Base-by-base conservation (phyloP, 257 asterid species). In the Schizonepeta tenuifolia region DNA sequence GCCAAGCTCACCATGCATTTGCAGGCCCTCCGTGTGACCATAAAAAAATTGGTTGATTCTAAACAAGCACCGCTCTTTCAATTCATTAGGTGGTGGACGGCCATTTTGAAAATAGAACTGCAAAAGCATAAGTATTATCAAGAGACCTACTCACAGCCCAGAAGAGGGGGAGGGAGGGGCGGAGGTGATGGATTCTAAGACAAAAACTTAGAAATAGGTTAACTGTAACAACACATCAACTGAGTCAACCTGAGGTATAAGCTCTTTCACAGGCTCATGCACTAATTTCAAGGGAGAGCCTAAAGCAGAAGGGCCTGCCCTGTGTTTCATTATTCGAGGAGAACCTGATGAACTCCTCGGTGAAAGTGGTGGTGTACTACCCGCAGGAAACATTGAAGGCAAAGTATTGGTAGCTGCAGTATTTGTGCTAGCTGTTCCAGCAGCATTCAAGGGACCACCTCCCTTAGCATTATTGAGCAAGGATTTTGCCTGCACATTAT, bases 331-430 rank as follows among this genome's bases (percentile, higher is more conserved):
- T 67, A 84, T 80, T 79, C 99, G 89, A 80, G 99, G 99, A 43
- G 99, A 95, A 64, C 98, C 98, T 38, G 96, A 79, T 36, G 98
- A 95, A 75, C 97, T 92, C 83, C 99, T 92, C 15, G 99, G 99
- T 56, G 99, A 95, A 83, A 92, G 99, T 68, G 99, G 99, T 10
- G 99, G 99, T 9, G 99, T 88, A 83, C 99, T 95, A 50, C 99
- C 97, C 66, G 97, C 96, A 68, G 98, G 92, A 80, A 95, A 95
- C 96, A 92, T 92, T 53, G 99, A 95, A 73, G 99, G 98, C 84
- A 92, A 72, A 17, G 96, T 80, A 81, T 87, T 95, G 82, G 80
- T 83, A 74, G 91, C 74, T 47, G 88, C 85, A 53, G 86, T 83
- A 85, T 84, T 90, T 66, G 91, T 46, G 77, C 85, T 79, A 41